phyloP scores from a whole-genome alignment of 331 rosid species.

The Pyracantha coccinea region DNA sequence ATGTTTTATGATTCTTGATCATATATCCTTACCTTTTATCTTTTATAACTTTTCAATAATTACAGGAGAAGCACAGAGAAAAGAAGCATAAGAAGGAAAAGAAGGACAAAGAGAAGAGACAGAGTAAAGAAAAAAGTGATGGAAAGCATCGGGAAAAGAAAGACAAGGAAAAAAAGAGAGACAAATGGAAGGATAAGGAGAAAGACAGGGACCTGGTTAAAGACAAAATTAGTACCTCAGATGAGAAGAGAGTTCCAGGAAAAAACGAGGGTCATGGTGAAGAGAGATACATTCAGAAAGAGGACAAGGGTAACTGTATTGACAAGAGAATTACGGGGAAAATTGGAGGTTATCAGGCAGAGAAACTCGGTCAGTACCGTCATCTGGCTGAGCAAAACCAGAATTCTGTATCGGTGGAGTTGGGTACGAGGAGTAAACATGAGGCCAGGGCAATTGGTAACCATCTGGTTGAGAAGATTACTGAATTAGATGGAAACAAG shows the following conservation, averaged over 20 bases:
- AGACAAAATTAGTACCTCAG: constrained; percentile 31
- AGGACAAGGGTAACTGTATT: constrained; percentile 31
- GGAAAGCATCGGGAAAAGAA: constrained; percentile 70
- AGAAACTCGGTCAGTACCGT: constrained; percentile 40
- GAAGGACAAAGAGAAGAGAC: constrained; percentile 66
- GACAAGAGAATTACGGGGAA: constrained; percentile 47
- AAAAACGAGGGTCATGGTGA: constrained; percentile 33
- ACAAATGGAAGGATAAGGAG: constrained; percentile 49
- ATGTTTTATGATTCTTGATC: background rate
- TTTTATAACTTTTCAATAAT: background rate
- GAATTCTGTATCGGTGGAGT: constrained; percentile 46
- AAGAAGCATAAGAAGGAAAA: constrained; percentile 67
- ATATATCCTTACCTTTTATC: background rate
- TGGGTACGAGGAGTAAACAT: constrained; percentile 46
- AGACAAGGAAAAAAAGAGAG: constrained; percentile 62
- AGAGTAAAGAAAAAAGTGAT: constrained; percentile 57
- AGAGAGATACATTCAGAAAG: constrained; percentile 39
- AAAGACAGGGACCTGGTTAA: constrained; percentile 41
- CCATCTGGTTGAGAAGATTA: constrained; percentile 33
- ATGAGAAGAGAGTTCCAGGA: constrained; percentile 41
- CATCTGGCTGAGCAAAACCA: constrained; percentile 42
- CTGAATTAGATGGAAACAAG: constrained; percentile 26
- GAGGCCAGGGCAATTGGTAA: constrained; percentile 36
- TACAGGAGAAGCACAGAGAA: constrained; percentile 72
- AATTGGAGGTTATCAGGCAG: constrained; percentile 38